Evolutionary conservation across 139 green algal species (phyloP), one percentile per base, ranked within the genome.

Genomic region (Haematococcus sp.): DNA sequence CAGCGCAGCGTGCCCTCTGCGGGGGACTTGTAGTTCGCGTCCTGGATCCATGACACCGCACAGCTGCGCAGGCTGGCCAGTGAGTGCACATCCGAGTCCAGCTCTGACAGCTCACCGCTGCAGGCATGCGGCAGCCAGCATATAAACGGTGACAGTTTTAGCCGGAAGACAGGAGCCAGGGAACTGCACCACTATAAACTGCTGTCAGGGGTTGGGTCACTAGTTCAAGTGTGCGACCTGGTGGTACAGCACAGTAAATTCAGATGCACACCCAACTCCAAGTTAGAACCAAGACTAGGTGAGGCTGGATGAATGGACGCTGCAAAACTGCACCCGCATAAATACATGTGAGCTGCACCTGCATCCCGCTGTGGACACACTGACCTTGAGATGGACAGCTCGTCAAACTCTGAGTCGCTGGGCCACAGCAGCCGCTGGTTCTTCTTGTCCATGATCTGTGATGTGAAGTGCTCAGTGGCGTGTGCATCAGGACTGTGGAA

Each of bases 81-180:
- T 13, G 75, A 84, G 76, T 82, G 60, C 20, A 89, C 81, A 20
- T 89, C 84, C 30, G 78, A 86, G 76, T 87, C 84, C 65, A 83
- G 77, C 40, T 85, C 84, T 0, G 58, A 78, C 31, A 89, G 76
- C 78, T 89, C 84, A 30, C 73, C 83, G 58, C 79, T 78, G 65
- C 71, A 63, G 5, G 2, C 22, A 82, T 67, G 4, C 58, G 76
- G 17, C 68, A 82, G 9, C 7, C 40, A 49, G 40, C 40, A 49
- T 7, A 49, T 11, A 49, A 11, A 11, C 7, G 40, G 40, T n/a
- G n/a, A n/a, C n/a, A n/a, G n/a, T n/a, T n/a, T n/a, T n/a, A n/a
- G n/a, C 40, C 7, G 40, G 40, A 11, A 49, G 40, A 19, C 7
- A 49, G 40, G 40, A 11, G 40, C 11, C 40, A n/a, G n/a, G n/a